Evolutionary conservation across 305 asterid genomes (phyloP), one percentile per base, ranked within the genome.

Genomic region (Ruellia speciosa): DNA sequence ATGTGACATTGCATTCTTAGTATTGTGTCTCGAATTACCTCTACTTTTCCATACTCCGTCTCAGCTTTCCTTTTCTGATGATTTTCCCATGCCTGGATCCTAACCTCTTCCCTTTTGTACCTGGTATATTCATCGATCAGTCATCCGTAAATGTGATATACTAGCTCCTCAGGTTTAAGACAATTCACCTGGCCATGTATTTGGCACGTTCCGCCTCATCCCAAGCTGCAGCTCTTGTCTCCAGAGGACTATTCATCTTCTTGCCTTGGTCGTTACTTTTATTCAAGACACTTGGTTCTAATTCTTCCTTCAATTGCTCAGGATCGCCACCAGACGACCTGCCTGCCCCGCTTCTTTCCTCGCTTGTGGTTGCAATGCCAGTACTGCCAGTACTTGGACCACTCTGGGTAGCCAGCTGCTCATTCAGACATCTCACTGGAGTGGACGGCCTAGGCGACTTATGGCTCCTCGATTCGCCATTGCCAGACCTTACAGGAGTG

Each of bases 141-240:
- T 35, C 3, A 51, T 5, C 8, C n/a, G 6, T 5, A 52, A 52
- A 52, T 6, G 35, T 51, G 9, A 28, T 52, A 12, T 3, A 14
- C 1, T 31, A 3, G 6, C 31, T n/a, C 9, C 11, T 50, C 0
- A 2, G 19, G 17, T 19, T 1, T 12, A 40, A 50, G 39, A 13
- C 15, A 46, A 13, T 0, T 71, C 63, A 90, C 98, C 98, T 85
- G 0, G 98, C 98, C 80, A 67, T 82, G 70, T 85, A 83, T 54
- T 88, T 90, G 34, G 96, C 96, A 8, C 90, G 92, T 54, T 90
- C 94, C 0, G 96, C 98, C 63, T 85, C 94, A 57, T 90, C 98
- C 98, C 98, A 90, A 35, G 93, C 98, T 58, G 68, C 76, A 14
- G 98, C 96, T 40, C 88, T 73, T 11, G 77, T 69, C 73, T 90